phyloP scores from a whole-genome alignment of 2,329 filamentous ascomycete genomes.

The Phyllachora maydis region DNA sequence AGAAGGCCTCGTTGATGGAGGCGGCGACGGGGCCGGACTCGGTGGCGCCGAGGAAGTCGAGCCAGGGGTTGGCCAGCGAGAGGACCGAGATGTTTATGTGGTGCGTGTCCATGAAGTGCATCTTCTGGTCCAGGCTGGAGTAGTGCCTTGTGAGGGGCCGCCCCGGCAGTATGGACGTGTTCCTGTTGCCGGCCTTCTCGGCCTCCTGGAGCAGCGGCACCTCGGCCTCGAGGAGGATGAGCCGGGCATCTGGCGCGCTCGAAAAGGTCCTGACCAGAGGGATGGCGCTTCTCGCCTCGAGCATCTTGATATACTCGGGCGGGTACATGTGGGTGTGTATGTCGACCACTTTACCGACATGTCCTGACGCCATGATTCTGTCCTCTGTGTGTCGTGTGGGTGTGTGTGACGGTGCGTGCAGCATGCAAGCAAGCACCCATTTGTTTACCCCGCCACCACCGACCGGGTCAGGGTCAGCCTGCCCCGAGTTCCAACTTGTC shows the following conservation, averaged over 20 bases:
- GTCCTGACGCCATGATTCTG: slow-evolving; percentile 1
- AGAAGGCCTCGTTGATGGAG: slow-evolving; percentile 60
- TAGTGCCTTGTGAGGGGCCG: slow-evolving; percentile 71
- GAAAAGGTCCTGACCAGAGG: slow-evolving; percentile 52
- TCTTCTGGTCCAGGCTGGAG: slow-evolving; percentile 58
- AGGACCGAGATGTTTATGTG: slow-evolving; percentile 67
- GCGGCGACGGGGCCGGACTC: slow-evolving; percentile 43
- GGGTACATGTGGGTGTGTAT: slow-evolving; percentile 54
- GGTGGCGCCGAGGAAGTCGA: slow-evolving; percentile 53
- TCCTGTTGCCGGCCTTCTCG: slow-evolving; percentile 17
- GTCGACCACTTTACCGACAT: slow-evolving; percentile 27
- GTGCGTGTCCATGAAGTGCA: slow-evolving; percentile 76
- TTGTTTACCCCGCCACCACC: no score
- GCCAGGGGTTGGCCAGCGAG: slow-evolving; percentile 82
- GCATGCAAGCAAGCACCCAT: no score
- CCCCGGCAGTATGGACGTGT: slow-evolving; percentile 30
- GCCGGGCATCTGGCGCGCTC: slow-evolving; percentile 27
- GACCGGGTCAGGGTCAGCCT: no score
- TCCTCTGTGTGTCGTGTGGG: neutral
- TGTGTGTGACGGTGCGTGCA: no score
- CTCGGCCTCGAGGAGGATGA: slow-evolving; percentile 31
- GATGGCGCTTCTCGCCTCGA: slow-evolving; percentile 37
- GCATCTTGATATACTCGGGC: slow-evolving; percentile 38
- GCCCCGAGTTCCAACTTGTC: no score
- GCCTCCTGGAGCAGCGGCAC: slow-evolving; percentile 10